Percentiles rank a stretch among this genome's conserved stretches.
Conservation (phyloP, 1,139 yeast genomes). For the Wickerhamiella pararugosa region DNA sequence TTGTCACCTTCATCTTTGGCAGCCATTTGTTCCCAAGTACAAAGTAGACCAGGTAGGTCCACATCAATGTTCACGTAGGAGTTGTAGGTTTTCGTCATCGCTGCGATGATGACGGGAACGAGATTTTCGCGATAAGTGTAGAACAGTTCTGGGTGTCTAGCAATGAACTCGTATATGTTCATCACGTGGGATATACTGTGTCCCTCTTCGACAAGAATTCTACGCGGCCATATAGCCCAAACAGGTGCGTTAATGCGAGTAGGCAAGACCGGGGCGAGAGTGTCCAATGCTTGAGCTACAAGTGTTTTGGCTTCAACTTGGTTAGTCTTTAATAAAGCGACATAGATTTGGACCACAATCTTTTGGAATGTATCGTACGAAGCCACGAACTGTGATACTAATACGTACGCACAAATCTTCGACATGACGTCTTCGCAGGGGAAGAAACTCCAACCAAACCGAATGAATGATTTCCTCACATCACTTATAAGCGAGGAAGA, state of each 20-base stretch:
- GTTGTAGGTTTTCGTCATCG: slow-evolving; percentile 82
- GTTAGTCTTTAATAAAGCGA: slow-evolving; percentile 71
- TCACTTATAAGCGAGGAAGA: slow-evolving; percentile 47
- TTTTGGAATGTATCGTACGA: slow-evolving; percentile 83
- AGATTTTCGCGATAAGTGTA: slow-evolving; percentile 80
- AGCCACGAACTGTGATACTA: slow-evolving; percentile 74
- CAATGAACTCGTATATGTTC: slow-evolving; percentile 80
- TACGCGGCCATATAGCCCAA: slow-evolving; percentile 94
- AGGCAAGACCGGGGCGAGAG: slow-evolving; percentile 79
- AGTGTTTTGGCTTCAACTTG: slow-evolving; percentile 73
- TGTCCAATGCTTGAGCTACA: slow-evolving; percentile 77
- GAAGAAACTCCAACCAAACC: slow-evolving; percentile 88
- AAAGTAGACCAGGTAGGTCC: slow-evolving; percentile 71
- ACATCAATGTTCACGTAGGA: slow-evolving; percentile 80
- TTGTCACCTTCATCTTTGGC: slow-evolving; percentile 6
- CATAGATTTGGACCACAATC: slow-evolving; percentile 83
- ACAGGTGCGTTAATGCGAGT: slow-evolving; percentile 50
- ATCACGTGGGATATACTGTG: slow-evolving; percentile 69
- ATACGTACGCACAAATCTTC: slow-evolving; percentile 85
- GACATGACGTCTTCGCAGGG: slow-evolving; percentile 79
- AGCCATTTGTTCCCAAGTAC: slow-evolving; percentile 57
- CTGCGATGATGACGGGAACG: slow-evolving; percentile 77
- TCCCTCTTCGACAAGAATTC: slow-evolving; percentile 84
- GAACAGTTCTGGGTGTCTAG: slow-evolving; percentile 72
- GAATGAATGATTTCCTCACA: slow-evolving; percentile 74